phyloP scores from a whole-genome alignment of 1,139 yeast genomes.

The Wickerhamomyces sp. region DNA sequence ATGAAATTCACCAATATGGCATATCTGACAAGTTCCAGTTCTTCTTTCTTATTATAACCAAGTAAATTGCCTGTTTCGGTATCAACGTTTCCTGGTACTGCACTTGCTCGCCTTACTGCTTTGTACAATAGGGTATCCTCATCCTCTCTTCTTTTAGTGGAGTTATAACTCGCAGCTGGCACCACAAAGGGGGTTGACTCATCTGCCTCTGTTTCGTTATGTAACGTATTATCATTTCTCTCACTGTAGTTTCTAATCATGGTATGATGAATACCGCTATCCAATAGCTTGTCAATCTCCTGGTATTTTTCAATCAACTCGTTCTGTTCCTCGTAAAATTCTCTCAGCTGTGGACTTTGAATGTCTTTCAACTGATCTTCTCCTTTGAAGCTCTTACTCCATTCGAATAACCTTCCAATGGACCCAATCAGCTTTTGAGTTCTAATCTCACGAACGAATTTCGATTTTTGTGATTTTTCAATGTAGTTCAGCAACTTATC shows the following conservation, averaged over 20 bases:
- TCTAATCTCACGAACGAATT: constrained; percentile 15
- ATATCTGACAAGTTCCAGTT: constrained; percentile 40
- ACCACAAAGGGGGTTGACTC: constrained; percentile 1
- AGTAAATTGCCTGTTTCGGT: constrained; percentile 49
- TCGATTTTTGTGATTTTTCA: constrained; percentile 13
- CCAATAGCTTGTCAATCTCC: constrained; percentile 63
- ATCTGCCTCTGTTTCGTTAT: constrained; percentile 16
- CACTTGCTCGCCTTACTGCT: constrained; percentile 28
- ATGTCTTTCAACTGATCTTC: constrained; percentile 6
- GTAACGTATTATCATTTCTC: constrained; percentile 23
- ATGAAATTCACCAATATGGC: constrained; percentile 66
- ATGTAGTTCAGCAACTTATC: constrained; percentile 16
- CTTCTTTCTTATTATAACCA: constrained; percentile 42
- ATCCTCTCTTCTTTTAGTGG: constrained; percentile 1
- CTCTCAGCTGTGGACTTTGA: constrained; percentile 21
- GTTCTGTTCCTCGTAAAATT: constrained; percentile 50
- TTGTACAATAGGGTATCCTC: constrained; percentile 17
- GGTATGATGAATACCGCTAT: constrained; percentile 63
- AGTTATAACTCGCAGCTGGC: constrained; percentile 1
- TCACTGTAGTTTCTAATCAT: constrained; percentile 54
- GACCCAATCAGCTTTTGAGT: constrained; percentile 19
- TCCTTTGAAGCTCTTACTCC: constrained; percentile 10
- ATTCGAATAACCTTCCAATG: constrained; percentile 10
- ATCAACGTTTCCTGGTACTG: constrained; percentile 57
- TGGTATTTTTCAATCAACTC: constrained; percentile 49